Base-by-base conservation (phyloP, 1,139 yeast genomes). In the Debaryomycetaceae sp. region DNA sequence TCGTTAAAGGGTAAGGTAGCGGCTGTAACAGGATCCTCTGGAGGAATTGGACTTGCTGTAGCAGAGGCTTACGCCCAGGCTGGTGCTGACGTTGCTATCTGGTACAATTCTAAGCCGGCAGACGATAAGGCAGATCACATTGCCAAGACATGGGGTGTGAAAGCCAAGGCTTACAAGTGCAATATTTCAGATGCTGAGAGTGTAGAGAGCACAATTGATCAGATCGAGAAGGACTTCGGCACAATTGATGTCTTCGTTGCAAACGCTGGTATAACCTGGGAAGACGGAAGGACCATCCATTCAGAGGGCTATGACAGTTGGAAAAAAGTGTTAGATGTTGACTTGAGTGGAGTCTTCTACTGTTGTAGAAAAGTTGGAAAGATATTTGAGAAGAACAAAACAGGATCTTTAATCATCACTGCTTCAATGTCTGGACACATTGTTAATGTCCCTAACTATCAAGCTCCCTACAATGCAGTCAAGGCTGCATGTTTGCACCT, bases 221-320 rank as follows among this genome's bases (percentile, higher is more conserved):
- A 78, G 55, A 84, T 83, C 46, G 80, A 73, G 51, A 53, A 69
- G 50, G 95, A 87, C 56, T 88, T 89, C 59, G 81, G 81, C 31
- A 79, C 81, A 45, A 82, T 88, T 51, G 96, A 88, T 58, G 73
- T 87, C 30, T 83, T 87, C 58, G 95, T 88, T 22, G 94, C 95
- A 55, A 88, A 88, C 61, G 96, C 96, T 17, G 96, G 96, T 46
- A 79, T 87, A 33, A 87, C 94, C 22, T 88, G 95, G 95, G 75
- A 81, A 30, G 78, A 79, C 18, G 96, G 95, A 17, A 73, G 82
- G 31, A 59, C 81, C 51, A 67, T 85, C 44, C 87, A 85, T 41
- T 77, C 72, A 17, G 68, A 70, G 46, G 73, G 69, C 31, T 63
- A 60, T 60, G 78, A 78, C 8, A 45, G 43, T 49, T 86, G 89